Evolutionary conservation across 2,329 filamentous ascomycete genomes (phyloP), one percentile per base, ranked within the genome.

Genomic region (Penicillium paneum): DNA sequence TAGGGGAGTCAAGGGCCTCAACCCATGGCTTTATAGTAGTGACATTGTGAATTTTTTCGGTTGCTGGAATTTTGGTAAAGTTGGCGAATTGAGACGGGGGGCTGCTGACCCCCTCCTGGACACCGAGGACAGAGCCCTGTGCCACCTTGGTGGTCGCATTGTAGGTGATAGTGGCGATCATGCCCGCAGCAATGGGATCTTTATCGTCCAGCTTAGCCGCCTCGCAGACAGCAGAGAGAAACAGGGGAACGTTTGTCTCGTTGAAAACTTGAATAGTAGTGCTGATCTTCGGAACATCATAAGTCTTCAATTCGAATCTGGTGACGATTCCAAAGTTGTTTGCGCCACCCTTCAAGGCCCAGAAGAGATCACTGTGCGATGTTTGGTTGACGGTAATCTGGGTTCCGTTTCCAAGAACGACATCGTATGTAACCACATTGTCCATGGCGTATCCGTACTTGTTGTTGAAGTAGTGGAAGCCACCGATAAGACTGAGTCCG

Each of bases 261-360:
- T 68, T 61, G 49, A 65, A 74, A 1, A 61, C 38, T 43, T 74
- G 71, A 15, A 68, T 64, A 3, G 71, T 72, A 15, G 66, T 72
- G 50, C 64, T 72, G n/a, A 74, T 49, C 15, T 59, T 54, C 0
- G 64, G 62, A 8, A 64, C 54, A 1, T 41, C 36, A 26, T 59
- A 61, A 3, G 66, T 68, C 49, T 56, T 60, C n/a, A 69, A 49
- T 1, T 52, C 53, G 26, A 74, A 73, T 15, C 65, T 58, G 0
- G 70, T 73, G 10, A 74, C 67, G 15, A 74, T 62, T 2, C 68
- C 71, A 42, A 67, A 73, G 36, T 65, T 68, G 43, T 69, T 71
- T 8, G 61, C 70, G 5, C 68, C 70, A 3, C 71, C 71, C 40
- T 72, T 71, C 8, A 74, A 54, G 0, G 71, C 68, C 69, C 70